Percentiles rank a stretch among this genome's conserved stretches.
Conservation (phyloP, 139 green algal genomes). For the Chlorella sp. region DNA sequence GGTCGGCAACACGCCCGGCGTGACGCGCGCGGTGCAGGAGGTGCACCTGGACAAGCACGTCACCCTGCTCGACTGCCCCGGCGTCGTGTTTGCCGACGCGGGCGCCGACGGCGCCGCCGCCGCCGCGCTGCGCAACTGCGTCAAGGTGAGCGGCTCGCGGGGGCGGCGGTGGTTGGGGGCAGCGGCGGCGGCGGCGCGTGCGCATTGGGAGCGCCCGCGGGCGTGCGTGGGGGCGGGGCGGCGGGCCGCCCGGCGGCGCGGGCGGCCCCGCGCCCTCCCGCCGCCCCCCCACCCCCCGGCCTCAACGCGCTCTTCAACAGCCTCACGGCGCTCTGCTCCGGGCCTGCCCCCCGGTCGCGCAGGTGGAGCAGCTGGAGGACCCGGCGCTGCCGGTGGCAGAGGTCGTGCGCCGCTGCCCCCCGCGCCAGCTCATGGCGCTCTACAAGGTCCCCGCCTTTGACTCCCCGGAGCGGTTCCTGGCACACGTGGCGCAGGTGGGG, state of each 20-base stretch:
- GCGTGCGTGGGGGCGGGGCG: no score
- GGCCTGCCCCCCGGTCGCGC: no score
- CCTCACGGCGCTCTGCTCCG: no score
- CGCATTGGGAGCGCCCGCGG: no score
- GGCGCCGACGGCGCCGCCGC: conserved; percentile 62
- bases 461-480: conserved; percentile 78
- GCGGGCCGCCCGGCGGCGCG: no score
- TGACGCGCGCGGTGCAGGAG: conserved; percentile 89
- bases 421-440: conserved; percentile 84
- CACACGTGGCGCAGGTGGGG: conserved; percentile 61
- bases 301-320: no score
- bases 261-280: no score
- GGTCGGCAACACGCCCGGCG: conserved; percentile 84
- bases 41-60: conserved; percentile 95
- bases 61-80: conserved; percentile 93
- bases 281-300: no score
- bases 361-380: conserved; percentile 21
- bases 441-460: conserved; percentile 83
- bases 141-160: no score
- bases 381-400: conserved; percentile 62
- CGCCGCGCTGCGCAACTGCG: conserved; percentile 82
- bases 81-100: conserved; percentile 74
- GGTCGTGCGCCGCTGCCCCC: conserved; percentile 84
- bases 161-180: no score
- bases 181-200: no score